Base-by-base conservation (phyloP, 352 stramenopile species). In the Pythium utonaiense region DNA sequence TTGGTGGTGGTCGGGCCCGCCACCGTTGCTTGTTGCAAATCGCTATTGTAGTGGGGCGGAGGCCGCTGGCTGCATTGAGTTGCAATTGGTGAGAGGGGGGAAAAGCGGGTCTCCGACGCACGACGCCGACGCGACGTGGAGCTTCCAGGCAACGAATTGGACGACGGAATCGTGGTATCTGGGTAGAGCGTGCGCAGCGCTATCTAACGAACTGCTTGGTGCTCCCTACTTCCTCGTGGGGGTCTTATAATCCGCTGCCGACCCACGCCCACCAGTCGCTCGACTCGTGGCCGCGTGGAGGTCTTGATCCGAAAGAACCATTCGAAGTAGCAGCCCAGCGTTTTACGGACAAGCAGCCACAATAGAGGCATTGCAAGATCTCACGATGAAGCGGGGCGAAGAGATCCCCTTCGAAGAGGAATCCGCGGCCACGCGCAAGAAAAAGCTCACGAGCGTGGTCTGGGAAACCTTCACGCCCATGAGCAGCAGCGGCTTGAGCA, bases 401-500 rank as follows among this genome's bases (percentile, higher is more conserved):
- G 72, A 73, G 44, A 82, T 90, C 66, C 70, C 73, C 27, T 86
- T 88, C 44, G 78, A 88, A 44, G 78, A 89, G 53, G 78, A 88
- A 57, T 64, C 62, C 41, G 50, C 62, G 34, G 53, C 69, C 12
- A 69, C 72, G 58, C 79, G 80, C 64, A 89, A 88, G 62, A 91
- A 91, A 66, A 91, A 91, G 69, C 78, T 89, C 60, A 91, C 82
- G 59, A 89, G 80, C 61, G 68, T 89, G 61, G 82, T 91, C 36
- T 91, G 82, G 82, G 80, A 91, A 70, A 91, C 79, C 25, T 91
- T 91, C 61, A 88, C 82, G 55, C 82, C 82, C 44, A 72, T 88
- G 42, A 83, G 69, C 27, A 89, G 76, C 66, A 83, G 64, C 38
- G 82, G 79, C 1, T 54, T 84, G 47, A 81, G 78, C 50, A 81